A percentile compares a stretch with the other conserved stretches of the same genome.
Evolutionary conservation across 2,329 filamentous ascomycete genomes (phyloP).

Genomic region (Diaporthe aspalathi): DNA sequence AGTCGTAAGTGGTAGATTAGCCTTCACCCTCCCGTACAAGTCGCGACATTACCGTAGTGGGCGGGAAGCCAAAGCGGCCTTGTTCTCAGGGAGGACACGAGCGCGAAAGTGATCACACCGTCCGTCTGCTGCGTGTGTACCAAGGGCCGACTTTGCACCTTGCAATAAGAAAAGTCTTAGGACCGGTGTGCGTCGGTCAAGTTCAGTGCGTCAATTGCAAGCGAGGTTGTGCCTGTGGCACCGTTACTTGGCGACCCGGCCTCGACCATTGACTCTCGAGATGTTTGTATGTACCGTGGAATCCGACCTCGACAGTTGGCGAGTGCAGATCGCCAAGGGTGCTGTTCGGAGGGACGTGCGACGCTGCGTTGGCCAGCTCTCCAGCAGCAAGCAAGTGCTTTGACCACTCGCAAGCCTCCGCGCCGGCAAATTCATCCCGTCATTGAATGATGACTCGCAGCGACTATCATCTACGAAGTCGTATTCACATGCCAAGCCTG

Average conservation of each 20-base stretch:
- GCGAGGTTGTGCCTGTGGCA: slow-evolving; percentile 16
- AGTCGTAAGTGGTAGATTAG: slow-evolving; percentile 7
- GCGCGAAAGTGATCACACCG: neutral
- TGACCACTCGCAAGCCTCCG: slow-evolving; percentile 16
- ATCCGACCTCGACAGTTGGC: slow-evolving; percentile 2
- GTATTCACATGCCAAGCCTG: slow-evolving; percentile 28
- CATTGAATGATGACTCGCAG: slow-evolving; percentile 25
- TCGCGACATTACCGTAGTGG: slow-evolving; percentile 5
- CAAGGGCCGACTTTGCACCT: neutral
- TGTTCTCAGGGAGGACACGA: neutral
- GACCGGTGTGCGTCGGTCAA: slow-evolving; percentile 14
- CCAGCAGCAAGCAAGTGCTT: slow-evolving; percentile 13
- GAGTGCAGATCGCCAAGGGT: slow-evolving; percentile 29
- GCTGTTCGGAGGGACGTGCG: slow-evolving; percentile 29
- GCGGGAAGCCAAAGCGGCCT: neutral
- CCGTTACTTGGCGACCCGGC: slow-evolving; percentile 7
- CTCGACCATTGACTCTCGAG: slow-evolving; percentile 1
- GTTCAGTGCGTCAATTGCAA: slow-evolving; percentile 11
- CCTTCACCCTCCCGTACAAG: neutral
- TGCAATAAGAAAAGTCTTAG: slow-evolving; percentile 8
- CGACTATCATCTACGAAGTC: slow-evolving; percentile 17
- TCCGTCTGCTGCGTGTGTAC: neutral
- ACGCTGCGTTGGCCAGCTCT: slow-evolving; percentile 9
- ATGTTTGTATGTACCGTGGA: neutral
- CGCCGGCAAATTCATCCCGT: slow-evolving; percentile 7